These are phyloP conservation scores for Colletotrichum godetiae DNA, from an alignment of 2,329 filamentous ascomycete genomes.

Conservation along the genomic window DNA sequence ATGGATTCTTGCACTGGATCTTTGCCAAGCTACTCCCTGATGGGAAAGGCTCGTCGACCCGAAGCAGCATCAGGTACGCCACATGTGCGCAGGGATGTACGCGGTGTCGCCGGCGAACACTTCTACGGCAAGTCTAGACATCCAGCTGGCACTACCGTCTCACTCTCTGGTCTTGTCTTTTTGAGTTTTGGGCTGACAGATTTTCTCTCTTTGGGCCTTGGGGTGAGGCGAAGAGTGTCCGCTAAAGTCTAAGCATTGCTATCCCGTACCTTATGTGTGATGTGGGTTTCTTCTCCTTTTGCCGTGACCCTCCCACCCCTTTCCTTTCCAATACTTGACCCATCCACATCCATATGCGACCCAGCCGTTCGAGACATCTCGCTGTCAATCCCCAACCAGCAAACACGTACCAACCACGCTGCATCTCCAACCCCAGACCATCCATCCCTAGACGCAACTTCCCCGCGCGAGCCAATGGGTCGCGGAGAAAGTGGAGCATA, in stretches of 20 bases:
- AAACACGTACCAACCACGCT: background rate
- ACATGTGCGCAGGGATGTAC: conserved; percentile 29
- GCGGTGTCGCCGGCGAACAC: conserved; percentile 20
- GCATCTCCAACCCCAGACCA: conserved; percentile 20
- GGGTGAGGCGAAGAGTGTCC: background rate
- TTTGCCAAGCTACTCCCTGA: background rate
- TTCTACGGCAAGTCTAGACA: conserved; percentile 8
- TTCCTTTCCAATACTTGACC: background rate
- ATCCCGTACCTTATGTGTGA: background rate
- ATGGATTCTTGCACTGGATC: background rate
- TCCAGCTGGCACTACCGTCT: background rate
- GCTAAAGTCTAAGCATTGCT: background rate
- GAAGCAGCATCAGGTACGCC: conserved; percentile 18
- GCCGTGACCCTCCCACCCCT: background rate
- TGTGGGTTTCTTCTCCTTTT: background rate
- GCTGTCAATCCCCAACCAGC: background rate
- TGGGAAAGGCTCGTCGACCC: background rate
- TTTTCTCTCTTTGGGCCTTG: background rate
- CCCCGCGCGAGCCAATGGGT: conserved; percentile 32
- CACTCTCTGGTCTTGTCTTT: background rate
- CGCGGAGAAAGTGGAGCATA: conserved; percentile 30
- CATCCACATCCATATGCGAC: background rate
- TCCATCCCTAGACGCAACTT: conserved; percentile 12
- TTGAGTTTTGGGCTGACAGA: background rate
- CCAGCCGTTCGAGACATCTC: conserved; percentile 2